A percentile compares a stretch with the other conserved stretches of the same genome.
phyloP scores from a whole-genome alignment of 1,284 basidiomycete species.

The Puccinia triticina region DNA sequence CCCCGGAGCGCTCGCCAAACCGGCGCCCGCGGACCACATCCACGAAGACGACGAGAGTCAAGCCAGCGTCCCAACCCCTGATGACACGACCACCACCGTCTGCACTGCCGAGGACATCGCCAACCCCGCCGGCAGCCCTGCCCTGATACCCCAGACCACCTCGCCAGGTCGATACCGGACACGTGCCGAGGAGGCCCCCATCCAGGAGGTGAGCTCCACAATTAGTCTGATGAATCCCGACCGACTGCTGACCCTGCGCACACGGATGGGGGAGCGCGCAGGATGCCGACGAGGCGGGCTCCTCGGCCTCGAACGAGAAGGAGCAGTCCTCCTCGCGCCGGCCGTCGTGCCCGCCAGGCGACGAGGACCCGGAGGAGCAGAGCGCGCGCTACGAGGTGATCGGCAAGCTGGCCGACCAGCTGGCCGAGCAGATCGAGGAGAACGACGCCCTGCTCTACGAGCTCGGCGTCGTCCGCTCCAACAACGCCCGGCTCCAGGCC shows the following conservation, averaged over 20 bases:
- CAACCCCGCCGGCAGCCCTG: background rate
- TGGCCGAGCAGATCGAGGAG: conserved; percentile 34
- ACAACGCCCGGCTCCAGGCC: conserved; percentile 26
- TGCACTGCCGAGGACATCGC: background rate
- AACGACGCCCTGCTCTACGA: conserved; percentile 20
- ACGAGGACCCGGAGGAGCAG: conserved; percentile 17
- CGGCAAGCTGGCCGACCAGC: conserved; percentile 17
- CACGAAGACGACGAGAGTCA: background rate
- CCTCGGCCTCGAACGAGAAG: background rate
- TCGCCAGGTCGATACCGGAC: background rate
- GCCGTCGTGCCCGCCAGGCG: background rate
- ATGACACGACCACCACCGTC: background rate
- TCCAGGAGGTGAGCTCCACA: background rate
- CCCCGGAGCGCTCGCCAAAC: background rate
- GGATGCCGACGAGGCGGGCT: background rate
- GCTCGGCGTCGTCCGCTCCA: conserved; percentile 19
- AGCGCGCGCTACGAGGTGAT: conserved; percentile 35
- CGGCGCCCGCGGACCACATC: background rate
- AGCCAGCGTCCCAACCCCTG: background rate
- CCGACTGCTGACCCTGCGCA: background rate
- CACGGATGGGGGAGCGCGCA: too few species aligned
- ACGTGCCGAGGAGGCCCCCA: background rate
- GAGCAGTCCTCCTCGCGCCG: background rate
- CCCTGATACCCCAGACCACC: background rate
- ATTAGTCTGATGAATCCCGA: background rate